phyloP scores from a whole-genome alignment of 176 grass and related monocot species.

The Coix lacrymajobi region DNA sequence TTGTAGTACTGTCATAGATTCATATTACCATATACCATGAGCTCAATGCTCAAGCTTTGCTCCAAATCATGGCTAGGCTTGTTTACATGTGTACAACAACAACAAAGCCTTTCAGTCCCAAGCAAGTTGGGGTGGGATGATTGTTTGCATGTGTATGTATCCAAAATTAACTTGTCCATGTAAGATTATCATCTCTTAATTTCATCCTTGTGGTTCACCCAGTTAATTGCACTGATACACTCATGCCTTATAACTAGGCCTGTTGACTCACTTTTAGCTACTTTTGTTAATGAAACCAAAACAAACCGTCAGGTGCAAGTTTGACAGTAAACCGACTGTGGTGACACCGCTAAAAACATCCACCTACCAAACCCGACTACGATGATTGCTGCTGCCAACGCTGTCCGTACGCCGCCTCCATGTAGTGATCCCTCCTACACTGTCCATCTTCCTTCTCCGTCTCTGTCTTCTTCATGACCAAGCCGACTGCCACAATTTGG shows the following conservation, averaged over 20 bases:
- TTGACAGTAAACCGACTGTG: neutral
- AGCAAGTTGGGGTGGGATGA: too few species aligned
- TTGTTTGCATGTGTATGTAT: neutral
- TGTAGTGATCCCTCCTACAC: neutral
- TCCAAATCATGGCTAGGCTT: neutral
- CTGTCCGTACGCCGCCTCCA: neutral
- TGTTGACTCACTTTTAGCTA: neutral
- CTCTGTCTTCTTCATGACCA: neutral
- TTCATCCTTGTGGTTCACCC: neutral
- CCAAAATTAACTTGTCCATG: neutral
- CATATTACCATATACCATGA: neutral
- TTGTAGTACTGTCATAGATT: neutral
- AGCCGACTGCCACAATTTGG: neutral
- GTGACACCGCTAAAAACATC: neutral
- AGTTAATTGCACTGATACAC: neutral
- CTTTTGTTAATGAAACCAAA: neutral
- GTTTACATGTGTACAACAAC: neutral
- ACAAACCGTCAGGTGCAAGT: neutral
- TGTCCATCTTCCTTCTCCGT: neutral
- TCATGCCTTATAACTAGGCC: neutral
- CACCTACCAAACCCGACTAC: neutral
- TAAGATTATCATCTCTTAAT: conserved; percentile 1
- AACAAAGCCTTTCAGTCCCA: too few species aligned
- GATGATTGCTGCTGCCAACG: neutral
- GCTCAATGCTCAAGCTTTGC: neutral